Percentiles rank a stretch among this genome's conserved stretches.
phyloP scores from a whole-genome alignment of 257 asterid species.

The Solanum appendiculatum region DNA sequence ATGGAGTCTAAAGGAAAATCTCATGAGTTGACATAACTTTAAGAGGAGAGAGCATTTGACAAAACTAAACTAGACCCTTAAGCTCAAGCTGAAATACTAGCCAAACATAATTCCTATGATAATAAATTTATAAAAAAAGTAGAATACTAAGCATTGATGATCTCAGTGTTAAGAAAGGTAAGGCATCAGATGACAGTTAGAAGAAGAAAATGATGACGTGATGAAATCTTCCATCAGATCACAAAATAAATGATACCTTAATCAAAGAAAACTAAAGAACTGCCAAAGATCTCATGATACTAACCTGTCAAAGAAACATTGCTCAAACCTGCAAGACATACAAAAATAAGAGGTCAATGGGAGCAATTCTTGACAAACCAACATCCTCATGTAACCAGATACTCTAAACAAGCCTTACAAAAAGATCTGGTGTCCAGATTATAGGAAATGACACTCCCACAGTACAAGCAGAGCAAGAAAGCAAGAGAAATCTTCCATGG shows the following conservation, averaged over 20 bases:
- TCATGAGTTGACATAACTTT: background rate
- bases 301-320: conserved; percentile 67
- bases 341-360: conserved; percentile 1
- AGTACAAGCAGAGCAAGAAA: background rate
- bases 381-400: background rate
- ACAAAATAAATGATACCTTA: background rate
- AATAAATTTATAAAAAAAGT: background rate
- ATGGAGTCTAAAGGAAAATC: background rate
- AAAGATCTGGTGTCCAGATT: background rate
- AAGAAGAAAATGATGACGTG: background rate
- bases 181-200: background rate
- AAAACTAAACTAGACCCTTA: background rate
- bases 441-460: background rate
- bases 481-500: background rate
- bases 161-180: background rate
- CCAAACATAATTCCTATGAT: background rate
- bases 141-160: background rate
- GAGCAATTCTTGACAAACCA: conserved; percentile 4
- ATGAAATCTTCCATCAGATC: background rate
- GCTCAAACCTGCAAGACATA: conserved; percentile 57
- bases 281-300: background rate
- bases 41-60: background rate
- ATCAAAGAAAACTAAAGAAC: background rate
- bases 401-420: background rate
- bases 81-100: background rate